A percentile compares a stretch with the other conserved stretches of the same genome.
Conservation (phyloP, 2,329 filamentous ascomycete species). For the Shiraia sp. region DNA sequence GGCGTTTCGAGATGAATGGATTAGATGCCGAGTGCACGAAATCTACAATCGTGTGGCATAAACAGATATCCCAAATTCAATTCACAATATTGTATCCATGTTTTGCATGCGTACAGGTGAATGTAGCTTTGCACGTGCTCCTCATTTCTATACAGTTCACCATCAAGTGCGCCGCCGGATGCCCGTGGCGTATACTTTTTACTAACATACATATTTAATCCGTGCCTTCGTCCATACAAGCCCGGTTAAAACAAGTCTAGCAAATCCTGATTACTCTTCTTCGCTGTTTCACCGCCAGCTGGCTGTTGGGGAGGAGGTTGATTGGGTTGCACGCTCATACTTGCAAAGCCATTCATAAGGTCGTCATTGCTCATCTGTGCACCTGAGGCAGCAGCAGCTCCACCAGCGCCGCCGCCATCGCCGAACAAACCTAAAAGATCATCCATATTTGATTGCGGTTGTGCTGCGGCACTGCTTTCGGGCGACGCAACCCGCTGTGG, state of each 20-base stretch:
- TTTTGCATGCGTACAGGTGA: background rate
- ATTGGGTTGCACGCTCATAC: conserved; percentile 71
- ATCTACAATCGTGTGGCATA: background rate
- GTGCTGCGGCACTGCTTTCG: conserved; percentile 46
- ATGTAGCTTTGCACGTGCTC: conserved; percentile 15
- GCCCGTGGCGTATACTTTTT: conserved; percentile 17
- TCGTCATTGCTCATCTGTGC: conserved; percentile 52
- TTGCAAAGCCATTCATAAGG: conserved; percentile 81
- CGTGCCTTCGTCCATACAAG: background rate
- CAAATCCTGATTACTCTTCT: conserved; percentile 61
- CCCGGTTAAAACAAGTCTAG: conserved; percentile 60
- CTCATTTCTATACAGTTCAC: conserved; percentile 13
- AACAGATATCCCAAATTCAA: background rate
- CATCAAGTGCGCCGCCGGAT: conserved; percentile 13
- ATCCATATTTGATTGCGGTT: conserved; percentile 67
- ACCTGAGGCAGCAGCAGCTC: conserved; percentile 34
- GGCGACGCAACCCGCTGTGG: conserved; percentile 72
- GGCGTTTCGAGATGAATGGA: conserved; percentile 2
- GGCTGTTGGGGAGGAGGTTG: conserved; percentile 68
- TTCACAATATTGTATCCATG: background rate
- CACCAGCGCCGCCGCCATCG: conserved; percentile 41
- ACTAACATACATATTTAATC: conserved; percentile 6
- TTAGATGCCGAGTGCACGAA: background rate
- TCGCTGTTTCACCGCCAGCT: conserved; percentile 56
- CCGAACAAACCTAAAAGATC: conserved; percentile 76